Percentiles rank a stretch among this genome's conserved stretches.
These are phyloP conservation scores for Hirsutella rhossiliensis DNA, from an alignment of 2,329 filamentous ascomycete species.

Conservation along the genomic window DNA sequence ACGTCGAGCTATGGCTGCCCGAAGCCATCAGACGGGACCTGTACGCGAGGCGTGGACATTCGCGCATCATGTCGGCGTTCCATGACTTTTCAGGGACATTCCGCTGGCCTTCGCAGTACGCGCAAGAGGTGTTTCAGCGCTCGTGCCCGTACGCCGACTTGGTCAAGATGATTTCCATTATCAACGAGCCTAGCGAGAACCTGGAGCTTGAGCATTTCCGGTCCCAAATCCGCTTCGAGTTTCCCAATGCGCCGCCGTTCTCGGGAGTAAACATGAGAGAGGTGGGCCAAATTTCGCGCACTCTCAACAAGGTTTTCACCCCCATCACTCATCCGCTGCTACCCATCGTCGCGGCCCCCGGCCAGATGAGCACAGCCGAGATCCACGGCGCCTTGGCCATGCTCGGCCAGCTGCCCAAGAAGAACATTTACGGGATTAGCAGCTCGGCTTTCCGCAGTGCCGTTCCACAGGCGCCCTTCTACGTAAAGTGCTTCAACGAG, in stretches of 20 bases:
- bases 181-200: slow-evolving; percentile 72
- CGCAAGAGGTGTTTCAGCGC: slow-evolving; percentile 58
- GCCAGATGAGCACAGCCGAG: slow-evolving; percentile 74
- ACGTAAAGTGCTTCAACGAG: slow-evolving; percentile 73
- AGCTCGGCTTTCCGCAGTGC: slow-evolving; percentile 49
- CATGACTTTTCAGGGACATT: slow-evolving; percentile 80
- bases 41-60: slow-evolving; percentile 60
- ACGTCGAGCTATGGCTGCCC: slow-evolving; percentile 79
- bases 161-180: slow-evolving; percentile 83
- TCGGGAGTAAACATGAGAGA: slow-evolving; percentile 83
- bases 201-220: slow-evolving; percentile 87
- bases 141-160: slow-evolving; percentile 70
- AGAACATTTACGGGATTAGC: slow-evolving; percentile 70
- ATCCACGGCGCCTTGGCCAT: slow-evolving; percentile 71
- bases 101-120: slow-evolving; percentile 67
- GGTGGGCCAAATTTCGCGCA: slow-evolving; percentile 72
- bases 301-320: slow-evolving; percentile 75
- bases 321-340: slow-evolving; percentile 78
- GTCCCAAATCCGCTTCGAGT: slow-evolving; percentile 58
- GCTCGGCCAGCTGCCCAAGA: slow-evolving; percentile 69
- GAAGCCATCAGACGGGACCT: slow-evolving; percentile 59
- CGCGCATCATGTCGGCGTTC: slow-evolving; percentile 82
- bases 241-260: slow-evolving; percentile 58
- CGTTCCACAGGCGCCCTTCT: slow-evolving; percentile 70
- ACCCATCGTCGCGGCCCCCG: slow-evolving; percentile 73